Conservation (phyloP, 2,329 filamentous ascomycete genomes). For the Sporothrix phasma region DNA sequence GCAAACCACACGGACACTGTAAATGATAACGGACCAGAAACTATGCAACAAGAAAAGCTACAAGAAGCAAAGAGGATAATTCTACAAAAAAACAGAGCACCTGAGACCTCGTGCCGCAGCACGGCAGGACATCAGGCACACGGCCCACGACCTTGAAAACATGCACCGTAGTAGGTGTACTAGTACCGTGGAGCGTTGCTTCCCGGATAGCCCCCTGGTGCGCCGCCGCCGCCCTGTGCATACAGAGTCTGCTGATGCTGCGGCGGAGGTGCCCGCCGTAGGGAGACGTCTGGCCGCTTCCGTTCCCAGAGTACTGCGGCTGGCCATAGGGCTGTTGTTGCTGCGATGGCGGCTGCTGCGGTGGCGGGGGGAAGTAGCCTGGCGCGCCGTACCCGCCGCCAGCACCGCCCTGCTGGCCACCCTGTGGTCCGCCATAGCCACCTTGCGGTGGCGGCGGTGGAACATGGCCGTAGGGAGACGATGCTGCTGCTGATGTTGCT, state of each 20-base stretch:
- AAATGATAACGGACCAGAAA: neutral
- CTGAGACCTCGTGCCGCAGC: neutral
- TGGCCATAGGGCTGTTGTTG: constrained; percentile 9
- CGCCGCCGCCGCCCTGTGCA: constrained; percentile 3
- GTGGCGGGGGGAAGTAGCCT: constrained; percentile 14
- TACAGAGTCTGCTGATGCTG: constrained; percentile 13
- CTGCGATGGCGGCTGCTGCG: neutral
- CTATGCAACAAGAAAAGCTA: neutral
- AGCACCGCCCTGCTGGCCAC: constrained; percentile 17
- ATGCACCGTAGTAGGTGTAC: neutral
- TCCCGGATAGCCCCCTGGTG: neutral
- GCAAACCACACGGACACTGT: neutral
- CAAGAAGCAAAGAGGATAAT: neutral
- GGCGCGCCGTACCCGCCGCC: constrained; percentile 18
- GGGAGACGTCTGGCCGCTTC: neutral
- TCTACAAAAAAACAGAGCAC: neutral
- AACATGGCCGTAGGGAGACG: constrained; percentile 3
- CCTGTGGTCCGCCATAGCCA: constrained; percentile 9
- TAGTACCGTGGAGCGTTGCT: constrained; percentile 14
- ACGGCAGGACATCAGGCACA: neutral
- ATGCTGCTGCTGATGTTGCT: neutral
- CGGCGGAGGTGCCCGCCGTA: constrained; percentile 5
- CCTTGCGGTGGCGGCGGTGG: constrained; percentile 5
- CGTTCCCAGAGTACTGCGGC: constrained; percentile 1
- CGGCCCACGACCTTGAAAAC: neutral